A percentile compares a stretch with the other conserved stretches of the same genome.
These are phyloP conservation scores for Dryas octopetala DNA, from an alignment of 306 rosid genomes.

Conservation along the genomic window DNA sequence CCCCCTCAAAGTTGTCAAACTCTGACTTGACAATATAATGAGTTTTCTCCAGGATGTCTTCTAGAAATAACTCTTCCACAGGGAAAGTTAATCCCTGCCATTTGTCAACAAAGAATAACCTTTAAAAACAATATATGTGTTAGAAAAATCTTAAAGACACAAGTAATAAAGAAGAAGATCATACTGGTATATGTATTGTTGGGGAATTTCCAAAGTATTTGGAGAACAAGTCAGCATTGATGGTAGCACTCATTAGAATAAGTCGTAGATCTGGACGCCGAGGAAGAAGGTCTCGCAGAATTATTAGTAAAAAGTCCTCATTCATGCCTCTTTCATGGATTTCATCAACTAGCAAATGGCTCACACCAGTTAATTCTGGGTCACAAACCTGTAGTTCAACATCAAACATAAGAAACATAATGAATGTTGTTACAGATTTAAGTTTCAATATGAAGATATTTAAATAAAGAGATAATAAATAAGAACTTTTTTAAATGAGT, in stretches of 20 bases:
- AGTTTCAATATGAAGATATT: neutral
- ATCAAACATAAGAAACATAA: slow-evolving; percentile 25
- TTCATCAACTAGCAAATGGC: slow-evolving; percentile 96
- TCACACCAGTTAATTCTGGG: slow-evolving; percentile 74
- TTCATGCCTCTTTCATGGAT: slow-evolving; percentile 99
- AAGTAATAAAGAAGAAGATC: slow-evolving; percentile 17
- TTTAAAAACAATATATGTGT: slow-evolving; percentile 22
- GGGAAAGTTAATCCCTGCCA: slow-evolving; percentile 86
- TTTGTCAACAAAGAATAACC: slow-evolving; percentile 15
- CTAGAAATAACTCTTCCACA: slow-evolving; percentile 77
- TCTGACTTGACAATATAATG: slow-evolving; percentile 68
- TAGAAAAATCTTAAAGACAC: slow-evolving; percentile 4
- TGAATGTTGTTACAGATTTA: slow-evolving; percentile 8
- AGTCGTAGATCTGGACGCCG: slow-evolving; percentile 90
- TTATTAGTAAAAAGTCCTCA: slow-evolving; percentile 84
- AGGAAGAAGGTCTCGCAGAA: slow-evolving; percentile 89
- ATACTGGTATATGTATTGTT: slow-evolving; percentile 77
- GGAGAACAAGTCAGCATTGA: slow-evolving; percentile 91
- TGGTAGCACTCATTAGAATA: slow-evolving; percentile 95
- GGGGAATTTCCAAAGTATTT: slow-evolving; percentile 84
- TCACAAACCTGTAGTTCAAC: slow-evolving; percentile 75
- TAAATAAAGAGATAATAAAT: neutral
- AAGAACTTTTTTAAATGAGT: neutral
- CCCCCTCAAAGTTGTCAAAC: slow-evolving; percentile 69
- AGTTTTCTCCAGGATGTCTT: slow-evolving; percentile 87